Evolutionary conservation across 352 stramenopile species (phyloP).

Genomic region (Aphanomyces astaci): DNA sequence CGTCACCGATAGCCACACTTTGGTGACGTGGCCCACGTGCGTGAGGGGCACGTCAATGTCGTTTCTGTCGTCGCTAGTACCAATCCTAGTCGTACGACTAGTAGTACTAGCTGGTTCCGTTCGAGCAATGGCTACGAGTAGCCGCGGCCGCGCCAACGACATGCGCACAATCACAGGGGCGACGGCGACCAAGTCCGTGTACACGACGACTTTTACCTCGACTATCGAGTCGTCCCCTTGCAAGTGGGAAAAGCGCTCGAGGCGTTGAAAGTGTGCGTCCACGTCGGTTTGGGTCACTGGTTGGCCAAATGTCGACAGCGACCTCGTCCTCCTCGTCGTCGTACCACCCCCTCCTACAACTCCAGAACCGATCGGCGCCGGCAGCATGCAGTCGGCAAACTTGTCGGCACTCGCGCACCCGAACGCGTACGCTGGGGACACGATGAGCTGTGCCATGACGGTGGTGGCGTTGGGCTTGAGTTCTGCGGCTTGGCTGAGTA

Average conservation of each 20-base stretch:
- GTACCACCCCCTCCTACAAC: too few species aligned
- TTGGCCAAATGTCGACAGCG: slow-evolving; percentile 3
- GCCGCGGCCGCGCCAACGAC: neutral
- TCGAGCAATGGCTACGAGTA: too few species aligned
- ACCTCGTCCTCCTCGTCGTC: too few species aligned
- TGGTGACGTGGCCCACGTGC: neutral
- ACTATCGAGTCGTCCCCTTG: neutral
- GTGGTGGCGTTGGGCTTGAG: neutral
- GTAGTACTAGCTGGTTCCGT: too few species aligned
- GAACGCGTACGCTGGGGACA: slow-evolving; percentile 15
- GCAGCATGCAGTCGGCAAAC: slow-evolving; percentile 20
- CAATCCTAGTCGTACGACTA: too few species aligned
- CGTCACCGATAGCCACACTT: neutral
- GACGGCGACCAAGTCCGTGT: slow-evolving; percentile 7
- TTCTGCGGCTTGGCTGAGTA: neutral
- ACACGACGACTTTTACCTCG: slow-evolving; percentile 10
- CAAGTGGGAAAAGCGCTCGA: slow-evolving; percentile 9
- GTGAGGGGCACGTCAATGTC: neutral
- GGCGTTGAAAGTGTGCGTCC: neutral
- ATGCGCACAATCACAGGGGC: slow-evolving; percentile 7
- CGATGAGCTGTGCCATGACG: neutral
- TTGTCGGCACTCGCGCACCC: slow-evolving; percentile 2
- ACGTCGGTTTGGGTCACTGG: slow-evolving; percentile 4
- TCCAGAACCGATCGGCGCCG: slow-evolving; percentile 2
- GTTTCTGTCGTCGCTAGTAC: too few species aligned